These are phyloP conservation scores for Ascochyta rabiei DNA, from an alignment of 2,329 filamentous ascomycete species.

Conservation along the genomic window DNA sequence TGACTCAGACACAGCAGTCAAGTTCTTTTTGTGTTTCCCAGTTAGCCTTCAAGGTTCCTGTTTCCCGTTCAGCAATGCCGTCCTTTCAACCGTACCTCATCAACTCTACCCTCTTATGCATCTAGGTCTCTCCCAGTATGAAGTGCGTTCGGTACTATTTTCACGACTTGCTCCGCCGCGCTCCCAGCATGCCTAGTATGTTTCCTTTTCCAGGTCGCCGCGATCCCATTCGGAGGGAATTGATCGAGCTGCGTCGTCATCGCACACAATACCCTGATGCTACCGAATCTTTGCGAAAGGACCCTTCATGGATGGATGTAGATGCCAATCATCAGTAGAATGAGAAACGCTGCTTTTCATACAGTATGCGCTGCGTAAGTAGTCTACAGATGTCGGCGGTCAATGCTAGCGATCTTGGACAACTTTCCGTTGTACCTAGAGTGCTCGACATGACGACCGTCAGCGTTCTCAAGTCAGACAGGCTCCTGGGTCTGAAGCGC, in stretches of 20 bases:
- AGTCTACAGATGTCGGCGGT: conserved; percentile 25
- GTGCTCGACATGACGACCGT: conserved; percentile 6
- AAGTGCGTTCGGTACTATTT: conserved; percentile 36
- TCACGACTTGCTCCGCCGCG: conserved; percentile 29
- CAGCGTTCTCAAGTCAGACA: conserved; percentile 28
- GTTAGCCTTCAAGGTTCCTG: neutral
- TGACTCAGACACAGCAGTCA: conserved; percentile 10
- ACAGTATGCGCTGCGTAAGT: conserved; percentile 28
- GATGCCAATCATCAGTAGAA: conserved; percentile 40
- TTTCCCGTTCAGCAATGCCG: neutral
- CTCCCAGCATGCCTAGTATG: conserved; percentile 37
- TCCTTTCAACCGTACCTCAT: neutral
- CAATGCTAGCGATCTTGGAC: neutral
- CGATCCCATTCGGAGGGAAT: conserved; percentile 34
- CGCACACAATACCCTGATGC: conserved; percentile 37
- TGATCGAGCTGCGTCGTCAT: conserved; percentile 36
- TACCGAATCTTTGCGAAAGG: conserved; percentile 45
- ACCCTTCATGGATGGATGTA: conserved; percentile 39
- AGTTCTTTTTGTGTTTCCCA: neutral
- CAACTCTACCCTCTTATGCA: neutral
- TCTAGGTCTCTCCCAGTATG: conserved; percentile 26
- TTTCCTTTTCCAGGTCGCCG: conserved; percentile 33
- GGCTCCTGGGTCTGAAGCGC: conserved; percentile 37
- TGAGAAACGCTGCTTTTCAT: conserved; percentile 34
- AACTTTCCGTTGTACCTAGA: neutral